phyloP scores from a whole-genome alignment of 257 asterid genomes.

The Lycium ferocissimum region DNA sequence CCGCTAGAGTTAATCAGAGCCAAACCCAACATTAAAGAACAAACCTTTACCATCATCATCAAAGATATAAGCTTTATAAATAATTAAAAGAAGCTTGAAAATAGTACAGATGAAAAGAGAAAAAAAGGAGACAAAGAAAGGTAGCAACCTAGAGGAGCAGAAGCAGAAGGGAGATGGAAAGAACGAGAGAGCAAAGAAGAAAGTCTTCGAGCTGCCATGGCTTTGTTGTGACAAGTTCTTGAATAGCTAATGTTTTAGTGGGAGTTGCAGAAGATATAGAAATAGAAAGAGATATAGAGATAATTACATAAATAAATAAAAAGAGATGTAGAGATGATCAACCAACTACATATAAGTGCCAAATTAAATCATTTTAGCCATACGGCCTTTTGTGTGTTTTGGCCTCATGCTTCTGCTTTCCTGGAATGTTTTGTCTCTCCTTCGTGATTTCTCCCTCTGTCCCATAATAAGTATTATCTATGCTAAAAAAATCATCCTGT shows the following conservation, averaged over 20 bases:
- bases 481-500: too few species aligned
- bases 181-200: constrained; percentile 56
- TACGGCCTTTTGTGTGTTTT: neutral
- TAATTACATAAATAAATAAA: too few species aligned
- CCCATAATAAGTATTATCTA: too few species aligned
- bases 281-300: too few species aligned
- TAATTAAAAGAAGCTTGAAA: neutral
- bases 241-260: neutral
- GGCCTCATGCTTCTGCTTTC: neutral
- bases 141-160: constrained; percentile 46
- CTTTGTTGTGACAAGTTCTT: neutral
- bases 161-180: constrained; percentile 35
- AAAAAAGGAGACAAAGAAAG: neutral
- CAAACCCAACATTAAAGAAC: neutral
- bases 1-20: neutral
- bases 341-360: neutral
- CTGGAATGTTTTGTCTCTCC: neutral
- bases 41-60: constrained; percentile 6
- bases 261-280: neutral
- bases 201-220: constrained; percentile 59
- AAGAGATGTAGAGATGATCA: neutral
- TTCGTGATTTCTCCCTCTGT: too few species aligned
- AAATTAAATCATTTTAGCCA: neutral
- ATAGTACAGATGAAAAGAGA: neutral
- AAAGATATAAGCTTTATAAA: neutral